Evolutionary conservation across 1,284 basidiomycete genomes (phyloP).

Genomic region (Austroboletus rostrupii): DNA sequence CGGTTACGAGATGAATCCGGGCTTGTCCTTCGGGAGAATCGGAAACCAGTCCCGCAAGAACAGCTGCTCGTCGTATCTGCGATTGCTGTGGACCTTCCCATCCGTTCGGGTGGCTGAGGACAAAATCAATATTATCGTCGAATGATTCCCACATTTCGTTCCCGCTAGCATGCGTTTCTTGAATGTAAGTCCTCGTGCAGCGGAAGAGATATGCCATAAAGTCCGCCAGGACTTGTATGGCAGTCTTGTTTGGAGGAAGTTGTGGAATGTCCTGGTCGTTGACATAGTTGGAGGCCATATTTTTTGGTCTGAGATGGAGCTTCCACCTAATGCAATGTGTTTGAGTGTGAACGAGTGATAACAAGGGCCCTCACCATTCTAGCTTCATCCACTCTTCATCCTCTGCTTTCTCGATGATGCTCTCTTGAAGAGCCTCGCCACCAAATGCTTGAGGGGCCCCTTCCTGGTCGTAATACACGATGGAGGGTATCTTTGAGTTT

Average conservation of each 20-base stretch:
- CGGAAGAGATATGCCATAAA: constrained; percentile 40
- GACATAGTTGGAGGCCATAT: constrained; percentile 13
- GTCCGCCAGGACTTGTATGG: constrained; percentile 44
- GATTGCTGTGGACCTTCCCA: constrained; percentile 40
- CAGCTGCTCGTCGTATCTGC: constrained; percentile 36
- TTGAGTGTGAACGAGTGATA: neutral
- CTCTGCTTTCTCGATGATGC: constrained; percentile 40
- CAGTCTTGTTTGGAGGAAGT: constrained; percentile 40
- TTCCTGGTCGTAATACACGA: constrained; percentile 46
- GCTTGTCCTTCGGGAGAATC: constrained; percentile 34
- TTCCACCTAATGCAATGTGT: constrained; percentile 31
- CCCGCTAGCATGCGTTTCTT: constrained; percentile 36
- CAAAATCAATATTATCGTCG: constrained; percentile 30
- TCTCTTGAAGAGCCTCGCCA: constrained; percentile 44
- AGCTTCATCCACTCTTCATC: constrained; percentile 43
- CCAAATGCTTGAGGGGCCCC: constrained; percentile 46
- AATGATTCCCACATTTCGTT: constrained; percentile 34
- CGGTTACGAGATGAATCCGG: constrained; percentile 44
- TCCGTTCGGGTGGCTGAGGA: constrained; percentile 40
- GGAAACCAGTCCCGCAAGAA: constrained; percentile 33
- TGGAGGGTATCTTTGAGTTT: constrained; percentile 54
- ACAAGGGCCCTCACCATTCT: constrained; percentile 35
- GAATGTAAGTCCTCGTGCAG: constrained; percentile 36
- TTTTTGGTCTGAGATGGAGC: constrained; percentile 31
- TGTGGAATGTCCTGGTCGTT: constrained; percentile 34